A percentile compares a stretch with the other conserved stretches of the same genome.
These are phyloP conservation scores for Linum trigynum DNA, from an alignment of 345 rosid species.

Conservation along the genomic window DNA sequence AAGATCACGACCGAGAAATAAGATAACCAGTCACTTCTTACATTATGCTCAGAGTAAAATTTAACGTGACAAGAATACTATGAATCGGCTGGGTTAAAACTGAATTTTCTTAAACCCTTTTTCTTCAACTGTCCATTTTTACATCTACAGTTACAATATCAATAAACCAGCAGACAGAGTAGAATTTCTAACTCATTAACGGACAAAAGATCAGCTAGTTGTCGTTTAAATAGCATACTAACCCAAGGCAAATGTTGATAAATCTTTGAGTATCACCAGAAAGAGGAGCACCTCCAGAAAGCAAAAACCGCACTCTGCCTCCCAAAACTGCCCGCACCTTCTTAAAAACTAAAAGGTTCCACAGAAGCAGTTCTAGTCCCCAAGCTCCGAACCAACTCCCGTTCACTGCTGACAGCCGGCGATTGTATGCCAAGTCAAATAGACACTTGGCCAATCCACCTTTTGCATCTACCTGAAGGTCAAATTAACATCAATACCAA, in stretches of 20 bases:
- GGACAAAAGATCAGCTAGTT: slow-evolving; percentile 13
- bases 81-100: not conserved
- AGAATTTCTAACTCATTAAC: slow-evolving; percentile 5
- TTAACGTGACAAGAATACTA: not conserved
- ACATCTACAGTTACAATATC: not conserved
- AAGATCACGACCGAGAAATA: not conserved
- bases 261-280: slow-evolving; percentile 96
- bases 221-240: slow-evolving; percentile 24
- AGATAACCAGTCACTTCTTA: not conserved
- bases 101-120: not conserved
- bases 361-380: slow-evolving; percentile 75
- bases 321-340: slow-evolving; percentile 85
- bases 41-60: not conserved
- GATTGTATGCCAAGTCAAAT: slow-evolving; percentile 84
- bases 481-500: not conserved
- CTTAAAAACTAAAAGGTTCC: slow-evolving; percentile 78
- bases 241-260: slow-evolving; percentile 97
- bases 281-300: slow-evolving; percentile 99
- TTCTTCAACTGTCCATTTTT: not conserved
- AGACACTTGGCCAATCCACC: slow-evolving; percentile 72
- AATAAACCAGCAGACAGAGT: not conserved
- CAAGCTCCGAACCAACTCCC: slow-evolving; percentile 97
- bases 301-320: slow-evolving; percentile 81
- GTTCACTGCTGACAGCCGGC: slow-evolving; percentile 82
- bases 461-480: slow-evolving; percentile 65